Conservation (phyloP, 371 early-diverging fungal species). For the Lichtheimia ramosa region DNA sequence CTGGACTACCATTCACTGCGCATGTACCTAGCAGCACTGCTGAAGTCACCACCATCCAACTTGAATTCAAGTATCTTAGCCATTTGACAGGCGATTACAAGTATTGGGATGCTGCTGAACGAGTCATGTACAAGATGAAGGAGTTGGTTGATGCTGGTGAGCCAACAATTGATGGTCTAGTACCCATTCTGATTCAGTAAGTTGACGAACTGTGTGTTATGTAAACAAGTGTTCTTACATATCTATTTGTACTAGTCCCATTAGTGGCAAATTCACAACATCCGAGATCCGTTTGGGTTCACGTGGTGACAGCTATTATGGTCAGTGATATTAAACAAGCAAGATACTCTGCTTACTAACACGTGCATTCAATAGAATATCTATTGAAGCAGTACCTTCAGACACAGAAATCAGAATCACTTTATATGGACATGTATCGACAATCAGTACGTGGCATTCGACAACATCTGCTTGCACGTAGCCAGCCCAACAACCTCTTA, state of each 20-base stretch:
- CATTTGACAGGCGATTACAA: slow-evolving; percentile 70
- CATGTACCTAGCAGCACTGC: slow-evolving; percentile 69
- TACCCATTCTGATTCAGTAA: slow-evolving; percentile 73
- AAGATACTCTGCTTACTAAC: not conserved
- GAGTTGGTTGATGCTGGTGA: slow-evolving; percentile 24
- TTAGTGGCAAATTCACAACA: slow-evolving; percentile 47
- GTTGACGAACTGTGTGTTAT: not conserved
- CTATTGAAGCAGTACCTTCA: slow-evolving; percentile 85
- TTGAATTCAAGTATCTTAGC: slow-evolving; percentile 88
- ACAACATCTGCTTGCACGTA: slow-evolving; percentile 63
- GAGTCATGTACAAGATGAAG: slow-evolving; percentile 62
- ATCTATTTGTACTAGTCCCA: slow-evolving; percentile 23
- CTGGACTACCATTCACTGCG: slow-evolving; percentile 24
- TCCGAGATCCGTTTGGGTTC: slow-evolving; percentile 72
- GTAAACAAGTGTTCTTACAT: too few species aligned
- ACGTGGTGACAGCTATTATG: slow-evolving; percentile 90
- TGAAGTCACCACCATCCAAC: slow-evolving; percentile 83
- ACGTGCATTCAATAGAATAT: slow-evolving; percentile 63
- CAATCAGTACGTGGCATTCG: slow-evolving; percentile 72
- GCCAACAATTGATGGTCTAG: slow-evolving; percentile 68
- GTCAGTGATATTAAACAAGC: slow-evolving; percentile 29
- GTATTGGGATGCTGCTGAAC: slow-evolving; percentile 74
- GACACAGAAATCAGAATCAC: slow-evolving; percentile 61
- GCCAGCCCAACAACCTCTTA: slow-evolving; percentile 58
- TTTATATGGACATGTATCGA: slow-evolving; percentile 74